These are phyloP conservation scores for Madurella fahalii DNA, from an alignment of 2,329 filamentous ascomycete species.

Conservation along the genomic window DNA sequence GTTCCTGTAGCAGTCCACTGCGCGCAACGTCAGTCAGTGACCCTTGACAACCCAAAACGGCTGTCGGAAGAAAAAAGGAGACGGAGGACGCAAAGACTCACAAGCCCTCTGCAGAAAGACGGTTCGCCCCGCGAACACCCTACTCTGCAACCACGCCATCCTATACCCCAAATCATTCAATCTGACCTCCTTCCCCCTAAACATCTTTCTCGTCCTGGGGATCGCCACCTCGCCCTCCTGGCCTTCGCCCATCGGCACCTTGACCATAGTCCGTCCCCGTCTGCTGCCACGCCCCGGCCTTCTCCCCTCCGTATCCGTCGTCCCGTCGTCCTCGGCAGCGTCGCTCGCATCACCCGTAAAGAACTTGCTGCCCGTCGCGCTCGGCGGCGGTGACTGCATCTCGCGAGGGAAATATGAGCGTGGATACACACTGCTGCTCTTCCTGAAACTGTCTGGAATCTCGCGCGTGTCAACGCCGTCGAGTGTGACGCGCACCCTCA, in stretches of 20 bases:
- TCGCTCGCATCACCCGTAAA: conserved; percentile 61
- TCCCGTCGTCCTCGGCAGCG: conserved; percentile 56
- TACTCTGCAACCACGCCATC: conserved; percentile 94
- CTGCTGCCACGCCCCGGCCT: conserved; percentile 29
- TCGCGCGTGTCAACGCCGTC: conserved; percentile 91
- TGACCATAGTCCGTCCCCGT: conserved; percentile 45
- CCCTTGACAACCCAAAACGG: no score
- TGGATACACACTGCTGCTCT: conserved; percentile 83
- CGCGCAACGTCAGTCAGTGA: conserved; percentile 12
- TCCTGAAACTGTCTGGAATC: conserved; percentile 92
- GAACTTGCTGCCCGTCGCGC: conserved; percentile 69
- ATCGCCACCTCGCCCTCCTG: conserved; percentile 68
- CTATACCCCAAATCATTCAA: conserved; percentile 90
- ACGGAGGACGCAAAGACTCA: conserved; percentile 62
- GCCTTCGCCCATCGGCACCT: conserved; percentile 66
- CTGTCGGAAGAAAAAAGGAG: conserved; percentile 2
- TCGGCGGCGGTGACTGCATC: conserved; percentile 82
- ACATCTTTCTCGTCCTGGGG: conserved; percentile 65
- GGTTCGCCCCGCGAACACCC: conserved; percentile 81
- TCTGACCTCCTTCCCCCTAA: conserved; percentile 77
- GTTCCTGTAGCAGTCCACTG: conserved; percentile 91
- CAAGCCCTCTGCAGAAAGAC: conserved; percentile 87
- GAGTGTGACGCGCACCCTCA: conserved; percentile 88
- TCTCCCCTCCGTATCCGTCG: conserved; percentile 48
- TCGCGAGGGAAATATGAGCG: conserved; percentile 89